Evolutionary conservation across 1,284 basidiomycete genomes (phyloP).

Genomic region (Wolfiporia cocos): DNA sequence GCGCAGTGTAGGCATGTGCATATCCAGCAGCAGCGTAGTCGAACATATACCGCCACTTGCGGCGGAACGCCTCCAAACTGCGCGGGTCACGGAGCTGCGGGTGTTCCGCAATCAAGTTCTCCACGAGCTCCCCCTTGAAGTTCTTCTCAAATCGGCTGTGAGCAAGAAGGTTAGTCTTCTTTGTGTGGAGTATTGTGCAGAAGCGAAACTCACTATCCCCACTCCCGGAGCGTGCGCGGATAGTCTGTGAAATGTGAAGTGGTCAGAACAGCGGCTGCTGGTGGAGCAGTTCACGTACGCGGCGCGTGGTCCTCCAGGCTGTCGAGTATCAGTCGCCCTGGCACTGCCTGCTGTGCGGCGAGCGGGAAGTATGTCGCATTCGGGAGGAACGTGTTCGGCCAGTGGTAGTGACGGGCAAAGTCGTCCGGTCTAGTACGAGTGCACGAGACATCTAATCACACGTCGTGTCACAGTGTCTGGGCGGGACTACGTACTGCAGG

Average conservation of each 20-base stretch:
- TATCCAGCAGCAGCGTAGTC: conserved; percentile 24
- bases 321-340: conserved; percentile 69
- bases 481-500: too few relatives aligned
- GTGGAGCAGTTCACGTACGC: too few relatives aligned
- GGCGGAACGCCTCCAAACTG: conserved; percentile 20
- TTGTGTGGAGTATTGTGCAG: too few relatives aligned
- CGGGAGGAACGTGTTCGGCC: conserved; percentile 82
- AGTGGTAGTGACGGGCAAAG: conserved; percentile 85
- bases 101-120: conserved; percentile 8
- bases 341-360: conserved; percentile 51
- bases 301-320: conserved; percentile 76
- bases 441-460: conserved; percentile 82
- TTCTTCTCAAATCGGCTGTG: too few relatives aligned
- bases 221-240: conserved; percentile 79
- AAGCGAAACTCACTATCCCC: conserved; percentile 39
- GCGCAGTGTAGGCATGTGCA: conserved; percentile 20
- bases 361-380: conserved; percentile 66
- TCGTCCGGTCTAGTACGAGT: conserved; percentile 66
- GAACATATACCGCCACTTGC: conserved; percentile 26
- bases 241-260: conserved; percentile 45
- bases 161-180: too few relatives aligned
- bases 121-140: conserved; percentile 13
- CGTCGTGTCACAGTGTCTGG: too few relatives aligned
- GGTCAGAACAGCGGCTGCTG: too few relatives aligned
- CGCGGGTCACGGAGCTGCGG: conserved; percentile 12